Percentiles rank a stretch among this genome's conserved stretches.
Conservation (phyloP, 2,329 filamentous ascomycete species). For the Zymoseptoria pseudotritici region DNA sequence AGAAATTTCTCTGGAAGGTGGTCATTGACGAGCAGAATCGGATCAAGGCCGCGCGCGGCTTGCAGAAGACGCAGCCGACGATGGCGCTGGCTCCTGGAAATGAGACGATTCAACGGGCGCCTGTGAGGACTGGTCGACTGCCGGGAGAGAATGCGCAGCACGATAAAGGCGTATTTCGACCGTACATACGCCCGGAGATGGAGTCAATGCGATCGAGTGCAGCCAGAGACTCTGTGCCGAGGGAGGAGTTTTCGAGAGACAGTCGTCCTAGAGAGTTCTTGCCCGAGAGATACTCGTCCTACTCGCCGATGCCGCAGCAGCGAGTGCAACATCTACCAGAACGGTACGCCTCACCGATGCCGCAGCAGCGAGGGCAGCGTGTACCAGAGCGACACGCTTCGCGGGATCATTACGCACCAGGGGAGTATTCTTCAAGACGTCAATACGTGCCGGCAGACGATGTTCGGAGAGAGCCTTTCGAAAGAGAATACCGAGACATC, state of each 20-base stretch:
- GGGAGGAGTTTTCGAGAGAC: background rate
- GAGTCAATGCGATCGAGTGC: background rate
- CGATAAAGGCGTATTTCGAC: background rate
- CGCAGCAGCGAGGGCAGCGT: background rate
- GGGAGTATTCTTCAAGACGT: background rate
- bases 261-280: background rate
- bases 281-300: background rate
- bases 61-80: background rate
- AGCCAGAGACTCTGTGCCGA: background rate
- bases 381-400: background rate
- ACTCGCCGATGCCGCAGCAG: background rate
- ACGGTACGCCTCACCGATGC: background rate
- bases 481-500: background rate
- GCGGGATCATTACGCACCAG: background rate
- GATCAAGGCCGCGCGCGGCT: conserved; percentile 8
- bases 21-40: conserved; percentile 11
- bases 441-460: background rate
- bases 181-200: background rate
- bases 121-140: background rate
- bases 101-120: background rate
- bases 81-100: background rate
- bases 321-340: background rate
- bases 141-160: background rate
- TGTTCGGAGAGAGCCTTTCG: background rate
- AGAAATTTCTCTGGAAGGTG: conserved; percentile 8